Evolutionary conservation across 139 green algal genomes (phyloP).

Genomic region (Pseudopediastrum boryanum): DNA sequence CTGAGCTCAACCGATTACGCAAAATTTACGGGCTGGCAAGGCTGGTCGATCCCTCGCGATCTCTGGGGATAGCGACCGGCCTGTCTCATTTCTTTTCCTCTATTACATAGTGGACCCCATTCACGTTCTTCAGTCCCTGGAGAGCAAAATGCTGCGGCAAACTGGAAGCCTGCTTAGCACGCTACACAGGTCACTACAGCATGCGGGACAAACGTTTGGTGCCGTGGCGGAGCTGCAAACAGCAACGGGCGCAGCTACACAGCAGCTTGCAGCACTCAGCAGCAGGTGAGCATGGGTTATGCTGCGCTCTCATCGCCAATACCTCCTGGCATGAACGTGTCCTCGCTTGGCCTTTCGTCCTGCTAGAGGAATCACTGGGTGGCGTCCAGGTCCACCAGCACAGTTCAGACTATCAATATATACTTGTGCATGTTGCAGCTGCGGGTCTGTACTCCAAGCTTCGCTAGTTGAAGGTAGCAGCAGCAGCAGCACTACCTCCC

Average conservation of each 20-base stretch:
- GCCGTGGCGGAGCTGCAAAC: no score
- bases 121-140: no score
- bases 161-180: not conserved
- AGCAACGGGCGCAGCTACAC: not conserved
- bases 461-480: no score
- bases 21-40: no score
- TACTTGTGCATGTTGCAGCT: not conserved
- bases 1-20: no score
- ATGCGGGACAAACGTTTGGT: no score
- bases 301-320: not conserved
- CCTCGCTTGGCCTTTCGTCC: not conserved
- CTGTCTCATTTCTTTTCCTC: no score
- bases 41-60: no score
- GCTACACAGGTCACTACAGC: no score
- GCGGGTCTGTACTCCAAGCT: no score
- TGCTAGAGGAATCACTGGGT: not conserved
- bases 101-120: no score
- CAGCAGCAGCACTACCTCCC: not conserved
- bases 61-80: no score
- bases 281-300: not conserved
- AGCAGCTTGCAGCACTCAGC: conserved; percentile 21
- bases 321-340: not conserved
- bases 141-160: conserved; percentile 15
- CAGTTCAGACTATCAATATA: not conserved
- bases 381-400: not conserved